Percentiles rank a stretch among this genome's conserved stretches.
Conservation (phyloP, 306 rosid species). For the Ormosia semicastrata region DNA sequence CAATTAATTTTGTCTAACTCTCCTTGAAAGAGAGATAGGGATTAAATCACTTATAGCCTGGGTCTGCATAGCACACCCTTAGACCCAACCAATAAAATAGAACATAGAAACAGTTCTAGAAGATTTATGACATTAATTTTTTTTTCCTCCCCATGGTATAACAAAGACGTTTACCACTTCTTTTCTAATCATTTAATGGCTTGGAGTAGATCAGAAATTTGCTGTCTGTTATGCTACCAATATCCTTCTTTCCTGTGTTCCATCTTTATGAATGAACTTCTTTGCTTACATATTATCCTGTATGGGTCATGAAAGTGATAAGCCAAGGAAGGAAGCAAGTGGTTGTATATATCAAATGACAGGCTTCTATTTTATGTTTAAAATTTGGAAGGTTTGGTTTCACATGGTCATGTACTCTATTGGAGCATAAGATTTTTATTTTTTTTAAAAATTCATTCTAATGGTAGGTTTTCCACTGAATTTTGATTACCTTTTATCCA, state of each 20-base stretch:
- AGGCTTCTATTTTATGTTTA: not conserved
- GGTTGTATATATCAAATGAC: not conserved
- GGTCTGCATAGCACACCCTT: not conserved
- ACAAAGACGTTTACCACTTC: not conserved
- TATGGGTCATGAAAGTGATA: constrained; percentile 3
- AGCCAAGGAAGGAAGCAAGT: not conserved
- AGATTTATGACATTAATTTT: not conserved
- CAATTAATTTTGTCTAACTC: not conserved
- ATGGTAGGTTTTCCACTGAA: not conserved
- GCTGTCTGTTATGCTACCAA: not conserved
- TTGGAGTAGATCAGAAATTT: not conserved
- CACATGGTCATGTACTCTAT: not conserved
- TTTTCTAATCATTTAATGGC: constrained; percentile 4
- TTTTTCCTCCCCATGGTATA: not conserved
- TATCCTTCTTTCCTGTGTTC: not conserved
- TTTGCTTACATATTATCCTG: not conserved
- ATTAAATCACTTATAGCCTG: not conserved
- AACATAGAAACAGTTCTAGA: not conserved
- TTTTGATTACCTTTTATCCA: constrained; percentile 10
- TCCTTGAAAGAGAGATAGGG: not conserved
- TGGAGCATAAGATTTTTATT: constrained; percentile 6
- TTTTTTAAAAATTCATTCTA: not conserved
- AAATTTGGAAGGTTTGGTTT: not conserved
- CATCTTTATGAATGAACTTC: constrained; percentile 4
- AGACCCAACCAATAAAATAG: not conserved